These are phyloP conservation scores for Ophiostoma quercus DNA, from an alignment of 2,329 filamentous ascomycete genomes.

Conservation along the genomic window DNA sequence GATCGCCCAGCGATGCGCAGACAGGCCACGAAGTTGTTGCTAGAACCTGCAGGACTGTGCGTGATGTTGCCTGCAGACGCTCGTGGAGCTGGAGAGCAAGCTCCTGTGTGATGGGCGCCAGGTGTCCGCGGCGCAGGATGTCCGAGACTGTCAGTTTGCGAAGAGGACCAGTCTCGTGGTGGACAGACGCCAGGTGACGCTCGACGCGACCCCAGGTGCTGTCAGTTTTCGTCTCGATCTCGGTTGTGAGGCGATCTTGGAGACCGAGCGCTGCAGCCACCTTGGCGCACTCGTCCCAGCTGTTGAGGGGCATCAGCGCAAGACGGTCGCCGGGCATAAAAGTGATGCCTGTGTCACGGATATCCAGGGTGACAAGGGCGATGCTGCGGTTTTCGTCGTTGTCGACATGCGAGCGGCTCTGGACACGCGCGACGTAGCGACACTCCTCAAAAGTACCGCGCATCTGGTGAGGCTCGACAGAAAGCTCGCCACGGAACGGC, in stretches of 20 bases:
- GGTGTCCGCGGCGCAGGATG: slow-evolving; percentile 47
- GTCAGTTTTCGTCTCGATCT: slow-evolving; percentile 35
- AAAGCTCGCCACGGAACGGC: slow-evolving; percentile 43
- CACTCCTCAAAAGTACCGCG: slow-evolving; percentile 52
- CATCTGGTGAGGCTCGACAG: slow-evolving; percentile 49
- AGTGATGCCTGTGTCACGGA: slow-evolving; percentile 49
- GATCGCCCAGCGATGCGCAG: slow-evolving; percentile 45
- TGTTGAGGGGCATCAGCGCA: slow-evolving; percentile 51
- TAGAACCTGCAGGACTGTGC: slow-evolving; percentile 44
- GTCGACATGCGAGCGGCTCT: slow-evolving; percentile 44
- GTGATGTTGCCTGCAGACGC: slow-evolving; percentile 46
- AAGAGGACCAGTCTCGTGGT: slow-evolving; percentile 13
- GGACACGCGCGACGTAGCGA: slow-evolving; percentile 44
- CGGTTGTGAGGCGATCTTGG: slow-evolving; percentile 42
- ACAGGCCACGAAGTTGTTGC: slow-evolving; percentile 50
- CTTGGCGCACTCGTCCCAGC: slow-evolving; percentile 51
- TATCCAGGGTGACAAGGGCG: slow-evolving; percentile 47
- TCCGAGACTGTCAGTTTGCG: slow-evolving; percentile 42
- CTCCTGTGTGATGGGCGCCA: slow-evolving; percentile 48
- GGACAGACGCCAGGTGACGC: slow-evolving; percentile 24
- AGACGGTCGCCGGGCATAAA: slow-evolving; percentile 50
- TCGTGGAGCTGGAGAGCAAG: slow-evolving; percentile 46
- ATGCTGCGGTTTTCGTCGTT: slow-evolving; percentile 37
- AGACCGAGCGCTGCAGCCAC: slow-evolving; percentile 48
- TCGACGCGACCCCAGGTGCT: slow-evolving; percentile 41